Evolutionary conservation across 768 basidiomycete genomes (phyloP).

Genomic region (Amanita jacksonii): DNA sequence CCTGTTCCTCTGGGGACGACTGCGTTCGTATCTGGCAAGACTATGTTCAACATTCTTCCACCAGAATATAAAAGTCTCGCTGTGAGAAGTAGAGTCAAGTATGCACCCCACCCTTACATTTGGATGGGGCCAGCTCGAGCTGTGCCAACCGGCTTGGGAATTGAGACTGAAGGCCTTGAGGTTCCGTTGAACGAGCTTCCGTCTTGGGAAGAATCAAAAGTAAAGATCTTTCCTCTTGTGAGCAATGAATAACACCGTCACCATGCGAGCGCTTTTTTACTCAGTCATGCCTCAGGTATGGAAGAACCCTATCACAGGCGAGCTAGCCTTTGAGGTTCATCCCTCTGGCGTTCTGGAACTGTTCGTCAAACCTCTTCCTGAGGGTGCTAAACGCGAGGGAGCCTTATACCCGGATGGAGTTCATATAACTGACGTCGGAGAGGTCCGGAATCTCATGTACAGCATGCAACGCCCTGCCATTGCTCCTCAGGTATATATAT

Average conservation of each 20-base stretch:
- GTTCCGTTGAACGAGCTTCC: constrained; percentile 59
- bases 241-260: constrained; percentile 10
- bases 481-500: constrained; percentile 54
- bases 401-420: constrained; percentile 49
- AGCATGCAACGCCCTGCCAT: constrained; percentile 47
- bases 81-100: constrained; percentile 64
- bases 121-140: constrained; percentile 82
- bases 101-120: constrained; percentile 82
- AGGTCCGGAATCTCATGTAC: constrained; percentile 14
- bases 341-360: constrained; percentile 67
- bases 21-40: constrained; percentile 71
- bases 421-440: constrained; percentile 15
- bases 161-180: constrained; percentile 73
- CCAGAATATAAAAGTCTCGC: constrained; percentile 68
- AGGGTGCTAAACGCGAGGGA: constrained; percentile 42
- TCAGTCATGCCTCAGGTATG: constrained; percentile 43
- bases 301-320: constrained; percentile 86
- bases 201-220: constrained; percentile 67
- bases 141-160: constrained; percentile 71
- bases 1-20: constrained; percentile 81
- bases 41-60: constrained; percentile 77
- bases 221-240: constrained; percentile 63
- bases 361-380: constrained; percentile 64
- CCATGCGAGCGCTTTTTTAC: background rate
- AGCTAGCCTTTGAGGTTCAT: constrained; percentile 85